Percentiles rank a stretch among this genome's conserved stretches.
phyloP scores from a whole-genome alignment of 2,329 filamentous ascomycete genomes.

The Thyridium curvatum region DNA sequence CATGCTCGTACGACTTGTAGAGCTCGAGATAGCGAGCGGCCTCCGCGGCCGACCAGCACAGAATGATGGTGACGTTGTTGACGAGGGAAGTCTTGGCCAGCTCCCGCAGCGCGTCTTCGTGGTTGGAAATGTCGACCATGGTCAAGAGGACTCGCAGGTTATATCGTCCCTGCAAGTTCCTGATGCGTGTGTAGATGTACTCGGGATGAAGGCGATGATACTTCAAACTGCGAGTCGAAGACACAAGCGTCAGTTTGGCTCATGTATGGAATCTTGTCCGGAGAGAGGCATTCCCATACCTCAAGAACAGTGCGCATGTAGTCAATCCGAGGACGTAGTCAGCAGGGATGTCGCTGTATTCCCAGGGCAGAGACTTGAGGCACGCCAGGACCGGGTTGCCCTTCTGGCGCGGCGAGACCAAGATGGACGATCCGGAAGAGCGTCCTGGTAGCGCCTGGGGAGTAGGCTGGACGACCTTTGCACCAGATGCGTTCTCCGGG shows the following conservation, averaged over 20 bases:
- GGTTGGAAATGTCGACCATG: slow-evolving; percentile 93
- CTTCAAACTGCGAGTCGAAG: slow-evolving; percentile 58
- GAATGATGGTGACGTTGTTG: slow-evolving; percentile 85
- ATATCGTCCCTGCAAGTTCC: slow-evolving; percentile 77
- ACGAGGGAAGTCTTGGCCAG: slow-evolving; percentile 87
- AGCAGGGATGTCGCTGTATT: slow-evolving; percentile 93
- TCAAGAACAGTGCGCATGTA: slow-evolving; percentile 87
- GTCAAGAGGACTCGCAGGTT: slow-evolving; percentile 78
- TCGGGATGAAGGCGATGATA: slow-evolving; percentile 97
- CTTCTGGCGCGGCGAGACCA: slow-evolving; percentile 88
- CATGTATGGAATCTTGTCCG: slow-evolving; percentile 1
- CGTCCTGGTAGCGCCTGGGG: slow-evolving; percentile 69
- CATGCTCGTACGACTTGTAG: slow-evolving; percentile 91
- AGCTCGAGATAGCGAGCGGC: slow-evolving; percentile 90
- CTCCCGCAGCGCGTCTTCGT: slow-evolving; percentile 84
- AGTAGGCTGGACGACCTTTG: slow-evolving; percentile 74
- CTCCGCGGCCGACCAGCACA: slow-evolving; percentile 93
- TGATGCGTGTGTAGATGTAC: slow-evolving; percentile 93
- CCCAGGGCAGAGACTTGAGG: slow-evolving; percentile 81
- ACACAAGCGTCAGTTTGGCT: neutral
- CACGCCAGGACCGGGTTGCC: slow-evolving; percentile 87
- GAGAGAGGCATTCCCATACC: slow-evolving; percentile 19
- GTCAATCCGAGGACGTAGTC: slow-evolving; percentile 86
- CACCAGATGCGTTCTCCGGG: slow-evolving; percentile 23
- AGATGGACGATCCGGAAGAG: slow-evolving; percentile 65